phyloP scores from a whole-genome alignment of 306 rosid genomes.

The Rubus parviflorus region DNA sequence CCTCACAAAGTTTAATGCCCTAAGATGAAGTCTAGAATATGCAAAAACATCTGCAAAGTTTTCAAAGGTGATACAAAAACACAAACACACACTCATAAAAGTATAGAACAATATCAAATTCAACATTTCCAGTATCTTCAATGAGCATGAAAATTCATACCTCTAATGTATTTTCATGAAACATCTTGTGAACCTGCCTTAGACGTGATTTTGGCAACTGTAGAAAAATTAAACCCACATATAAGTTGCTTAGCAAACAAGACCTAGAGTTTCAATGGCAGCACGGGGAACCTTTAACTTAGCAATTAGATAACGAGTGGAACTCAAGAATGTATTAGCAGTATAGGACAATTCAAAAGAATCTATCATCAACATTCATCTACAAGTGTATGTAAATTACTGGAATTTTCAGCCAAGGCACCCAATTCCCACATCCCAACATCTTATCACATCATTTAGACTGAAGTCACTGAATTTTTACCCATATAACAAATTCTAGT shows the following conservation, averaged over 20 bases:
- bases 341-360: not conserved
- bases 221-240: constrained; percentile 38
- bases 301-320: not conserved
- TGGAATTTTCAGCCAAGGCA: not conserved
- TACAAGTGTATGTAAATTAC: not conserved
- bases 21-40: not conserved
- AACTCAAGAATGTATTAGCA: not conserved
- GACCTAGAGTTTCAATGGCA: constrained; percentile 4
- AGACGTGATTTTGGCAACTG: constrained; percentile 83
- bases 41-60: not conserved
- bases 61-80: not conserved
- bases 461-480: not conserved
- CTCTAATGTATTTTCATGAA: constrained; percentile 82
- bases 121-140: constrained; percentile 14
- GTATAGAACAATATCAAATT: not conserved
- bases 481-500: not conserved
- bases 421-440: no score
- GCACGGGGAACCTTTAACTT: constrained; percentile 2
- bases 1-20: not conserved
- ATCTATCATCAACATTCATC: not conserved
- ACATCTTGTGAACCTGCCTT: constrained; percentile 81
- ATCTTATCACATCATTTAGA: not conserved
- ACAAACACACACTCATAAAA: not conserved
- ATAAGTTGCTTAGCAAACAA: constrained; percentile 24
- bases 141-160: constrained; percentile 43